These are phyloP conservation scores for Yarrowia sp. DNA, from an alignment of 805 yeast genomes.

Conservation along the genomic window DNA sequence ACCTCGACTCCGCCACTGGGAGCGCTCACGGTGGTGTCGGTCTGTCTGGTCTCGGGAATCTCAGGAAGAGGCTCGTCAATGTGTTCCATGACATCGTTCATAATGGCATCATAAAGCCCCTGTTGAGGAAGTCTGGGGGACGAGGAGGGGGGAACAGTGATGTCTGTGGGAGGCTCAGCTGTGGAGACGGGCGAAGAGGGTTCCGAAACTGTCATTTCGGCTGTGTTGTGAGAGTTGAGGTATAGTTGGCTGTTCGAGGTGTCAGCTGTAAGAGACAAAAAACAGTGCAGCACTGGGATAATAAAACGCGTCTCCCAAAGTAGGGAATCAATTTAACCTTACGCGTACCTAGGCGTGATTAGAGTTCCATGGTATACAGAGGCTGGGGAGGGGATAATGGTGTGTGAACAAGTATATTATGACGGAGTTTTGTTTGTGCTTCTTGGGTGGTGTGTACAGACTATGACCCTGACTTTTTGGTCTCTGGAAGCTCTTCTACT, in stretches of 20 bases:
- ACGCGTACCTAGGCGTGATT: slow-evolving; percentile 9
- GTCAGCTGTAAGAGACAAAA: slow-evolving; percentile 15
- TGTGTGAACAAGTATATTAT: too few species aligned
- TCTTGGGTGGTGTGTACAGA: too few species aligned
- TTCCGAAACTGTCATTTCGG: slow-evolving; percentile 26
- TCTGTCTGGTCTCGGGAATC: not conserved
- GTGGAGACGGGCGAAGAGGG: slow-evolving; percentile 36
- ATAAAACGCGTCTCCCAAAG: slow-evolving; percentile 7
- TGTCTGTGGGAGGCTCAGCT: slow-evolving; percentile 28
- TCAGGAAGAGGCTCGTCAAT: slow-evolving; percentile 9
- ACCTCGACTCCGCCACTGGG: not conserved
- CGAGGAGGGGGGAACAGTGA: slow-evolving; percentile 33
- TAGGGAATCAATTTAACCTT: slow-evolving; percentile 11
- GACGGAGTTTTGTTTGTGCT: too few species aligned
- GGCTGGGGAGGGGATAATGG: too few species aligned
- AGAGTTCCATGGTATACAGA: not conserved
- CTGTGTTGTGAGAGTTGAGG: not conserved
- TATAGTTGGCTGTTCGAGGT: not conserved
- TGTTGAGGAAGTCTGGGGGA: slow-evolving; percentile 31
- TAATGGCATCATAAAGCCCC: slow-evolving; percentile 17
- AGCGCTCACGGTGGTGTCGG: not conserved
- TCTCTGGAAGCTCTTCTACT: too few species aligned
- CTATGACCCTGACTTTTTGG: too few species aligned
- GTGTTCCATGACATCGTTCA: slow-evolving; percentile 28
- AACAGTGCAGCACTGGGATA: slow-evolving; percentile 3